Conservation (phyloP, 176 grass and related monocot genomes). For the Musa itinerans region DNA sequence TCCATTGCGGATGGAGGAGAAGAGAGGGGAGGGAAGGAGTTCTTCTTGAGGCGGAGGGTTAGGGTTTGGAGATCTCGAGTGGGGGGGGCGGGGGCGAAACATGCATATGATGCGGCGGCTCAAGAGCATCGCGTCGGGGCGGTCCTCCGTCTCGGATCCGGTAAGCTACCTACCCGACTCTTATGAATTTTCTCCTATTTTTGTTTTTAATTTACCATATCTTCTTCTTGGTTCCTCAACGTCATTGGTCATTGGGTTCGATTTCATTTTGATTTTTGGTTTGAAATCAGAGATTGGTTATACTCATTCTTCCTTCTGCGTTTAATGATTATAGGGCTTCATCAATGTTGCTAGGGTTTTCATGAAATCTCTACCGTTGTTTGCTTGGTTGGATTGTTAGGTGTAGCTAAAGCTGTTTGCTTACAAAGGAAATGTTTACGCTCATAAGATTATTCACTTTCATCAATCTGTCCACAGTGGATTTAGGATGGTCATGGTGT, state of each 20-base stretch:
- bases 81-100: conserved; percentile 23
- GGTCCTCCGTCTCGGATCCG: conserved; percentile 79
- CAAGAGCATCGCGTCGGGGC: conserved; percentile 91
- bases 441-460: too few relatives aligned
- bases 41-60: conserved; percentile 1
- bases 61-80: background rate
- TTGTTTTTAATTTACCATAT: background rate
- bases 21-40: background rate
- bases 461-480: too few relatives aligned
- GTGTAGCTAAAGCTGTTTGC: too few relatives aligned
- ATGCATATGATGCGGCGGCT: conserved; percentile 99
- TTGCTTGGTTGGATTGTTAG: background rate
- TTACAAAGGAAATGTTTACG: too few relatives aligned
- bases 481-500: too few relatives aligned
- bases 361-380: too few relatives aligned
- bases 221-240: background rate
- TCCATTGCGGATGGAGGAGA: background rate
- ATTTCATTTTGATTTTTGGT: background rate
- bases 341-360: too few relatives aligned
- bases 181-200: background rate
- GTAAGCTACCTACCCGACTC: conserved; percentile 31
- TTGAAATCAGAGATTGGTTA: background rate
- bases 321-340: too few relatives aligned
- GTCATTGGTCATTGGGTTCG: background rate
- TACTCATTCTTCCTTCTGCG: too few relatives aligned